Evolutionary conservation across 257 asterid species (phyloP).

Genomic region (Vinca minor): DNA sequence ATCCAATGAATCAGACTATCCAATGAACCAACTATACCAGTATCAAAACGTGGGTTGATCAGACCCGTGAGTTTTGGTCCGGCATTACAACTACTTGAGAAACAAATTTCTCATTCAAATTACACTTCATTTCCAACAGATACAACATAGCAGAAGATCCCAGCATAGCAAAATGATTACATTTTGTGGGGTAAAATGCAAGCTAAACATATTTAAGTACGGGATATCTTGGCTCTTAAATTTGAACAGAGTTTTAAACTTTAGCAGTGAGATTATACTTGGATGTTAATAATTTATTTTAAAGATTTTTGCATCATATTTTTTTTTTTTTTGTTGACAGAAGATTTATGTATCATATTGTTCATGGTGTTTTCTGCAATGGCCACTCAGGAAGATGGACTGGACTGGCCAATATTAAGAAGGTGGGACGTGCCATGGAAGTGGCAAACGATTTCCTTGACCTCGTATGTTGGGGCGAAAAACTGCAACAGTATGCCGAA

Average conservation of each 20-base stretch:
- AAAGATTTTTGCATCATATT: not conserved
- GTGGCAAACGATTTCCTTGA: slow-evolving; percentile 86
- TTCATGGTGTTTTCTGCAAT: slow-evolving; percentile 10
- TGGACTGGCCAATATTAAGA: slow-evolving; percentile 60
- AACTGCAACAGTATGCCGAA: too few species aligned
- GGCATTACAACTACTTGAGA: too few species aligned
- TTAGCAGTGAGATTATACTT: not conserved
- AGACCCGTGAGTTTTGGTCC: too few species aligned
- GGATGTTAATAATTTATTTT: too few species aligned
- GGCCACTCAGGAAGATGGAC: slow-evolving; percentile 39
- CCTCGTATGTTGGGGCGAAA: too few species aligned
- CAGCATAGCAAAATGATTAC: too few species aligned
- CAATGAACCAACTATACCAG: too few species aligned
- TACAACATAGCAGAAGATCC: not conserved
- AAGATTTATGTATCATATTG: not conserved
- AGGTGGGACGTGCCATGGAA: slow-evolving; percentile 99
- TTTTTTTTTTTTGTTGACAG: too few species aligned
- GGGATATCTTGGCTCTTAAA: not conserved
- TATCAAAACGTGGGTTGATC: too few species aligned
- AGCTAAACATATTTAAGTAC: not conserved
- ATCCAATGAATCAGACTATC: too few species aligned
- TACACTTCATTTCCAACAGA: too few species aligned
- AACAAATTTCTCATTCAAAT: too few species aligned
- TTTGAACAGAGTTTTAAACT: not conserved
- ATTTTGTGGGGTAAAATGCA: not conserved